These are phyloP conservation scores for Forsythia suspensa DNA, from an alignment of 257 asterid genomes.

Conservation along the genomic window DNA sequence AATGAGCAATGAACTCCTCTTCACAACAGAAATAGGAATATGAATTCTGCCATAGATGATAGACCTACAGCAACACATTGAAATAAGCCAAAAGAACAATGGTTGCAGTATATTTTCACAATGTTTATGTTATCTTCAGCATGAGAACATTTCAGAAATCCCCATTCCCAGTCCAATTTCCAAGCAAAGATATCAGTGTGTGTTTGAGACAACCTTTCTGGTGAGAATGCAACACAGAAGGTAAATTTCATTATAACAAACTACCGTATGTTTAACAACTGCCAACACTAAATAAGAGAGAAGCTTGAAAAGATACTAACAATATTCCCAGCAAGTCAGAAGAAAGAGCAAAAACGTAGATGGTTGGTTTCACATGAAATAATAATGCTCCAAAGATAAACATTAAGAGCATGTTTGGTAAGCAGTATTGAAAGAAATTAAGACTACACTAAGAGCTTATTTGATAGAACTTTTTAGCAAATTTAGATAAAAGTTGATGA, in stretches of 20 bases:
- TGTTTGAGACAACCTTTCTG: neutral
- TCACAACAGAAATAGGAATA: neutral
- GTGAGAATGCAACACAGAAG: neutral
- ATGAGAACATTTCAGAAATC: neutral
- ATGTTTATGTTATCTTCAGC: neutral
- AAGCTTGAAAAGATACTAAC: neutral
- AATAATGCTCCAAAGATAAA: neutral
- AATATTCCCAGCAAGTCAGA: neutral
- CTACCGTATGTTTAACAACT: neutral
- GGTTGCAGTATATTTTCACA: neutral
- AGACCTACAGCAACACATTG: neutral
- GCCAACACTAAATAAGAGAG: neutral
- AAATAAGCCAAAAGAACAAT: neutral
- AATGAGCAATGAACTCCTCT: neutral
- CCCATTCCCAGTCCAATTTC: neutral
- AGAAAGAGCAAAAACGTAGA: neutral
- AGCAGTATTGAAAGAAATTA: neutral
- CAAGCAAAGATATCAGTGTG: neutral
- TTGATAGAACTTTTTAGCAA: too few relatives aligned
- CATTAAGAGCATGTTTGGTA: neutral
- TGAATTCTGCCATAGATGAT: slow-evolving; percentile 3
- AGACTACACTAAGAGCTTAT: neutral
- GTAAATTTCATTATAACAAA: neutral
- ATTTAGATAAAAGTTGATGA: too few relatives aligned
- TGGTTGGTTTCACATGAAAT: neutral